Evolutionary conservation across 352 stramenopile species (phyloP).

Genomic region (Pythium aquatile): DNA sequence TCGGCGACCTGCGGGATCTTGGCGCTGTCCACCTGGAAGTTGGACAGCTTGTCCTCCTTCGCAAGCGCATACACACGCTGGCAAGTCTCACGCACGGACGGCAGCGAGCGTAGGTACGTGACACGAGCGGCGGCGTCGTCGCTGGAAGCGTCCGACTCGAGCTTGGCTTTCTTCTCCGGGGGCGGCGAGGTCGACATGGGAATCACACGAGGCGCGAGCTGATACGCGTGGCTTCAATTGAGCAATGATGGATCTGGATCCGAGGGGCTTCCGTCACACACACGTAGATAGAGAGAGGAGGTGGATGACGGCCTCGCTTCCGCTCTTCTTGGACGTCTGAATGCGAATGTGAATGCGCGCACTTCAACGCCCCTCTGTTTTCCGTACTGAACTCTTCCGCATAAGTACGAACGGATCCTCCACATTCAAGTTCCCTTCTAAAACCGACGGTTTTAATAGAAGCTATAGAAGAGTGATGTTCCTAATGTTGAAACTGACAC

Average conservation of each 20-base stretch:
- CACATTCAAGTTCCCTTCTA: background rate
- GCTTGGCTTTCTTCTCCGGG: constrained; percentile 22
- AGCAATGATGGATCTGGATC: background rate
- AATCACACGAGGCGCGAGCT: background rate
- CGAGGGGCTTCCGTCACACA: background rate
- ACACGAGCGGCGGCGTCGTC: constrained; percentile 16
- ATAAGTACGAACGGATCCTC: constrained; percentile 5
- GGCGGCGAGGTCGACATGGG: constrained; percentile 21
- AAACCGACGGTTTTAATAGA: constrained; percentile 1
- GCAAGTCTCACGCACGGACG: constrained; percentile 68
- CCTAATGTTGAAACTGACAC: constrained; percentile 7
- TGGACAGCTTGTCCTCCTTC: constrained; percentile 44
- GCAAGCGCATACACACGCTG: constrained; percentile 60
- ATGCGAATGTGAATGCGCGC: constrained; percentile 12
- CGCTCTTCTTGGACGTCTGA: constrained; percentile 1
- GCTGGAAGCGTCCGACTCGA: background rate
- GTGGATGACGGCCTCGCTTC: background rate
- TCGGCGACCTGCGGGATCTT: constrained; percentile 63
- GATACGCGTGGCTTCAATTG: background rate
- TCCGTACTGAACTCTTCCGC: background rate
- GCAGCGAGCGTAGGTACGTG: constrained; percentile 66
- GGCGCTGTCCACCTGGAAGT: constrained; percentile 57
- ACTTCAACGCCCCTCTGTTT: constrained; percentile 11
- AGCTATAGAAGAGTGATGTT: constrained; percentile 12
- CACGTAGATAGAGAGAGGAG: background rate